These are phyloP conservation scores for Ammopiptanthus mongolicus DNA, from an alignment of 306 rosid genomes.

Conservation along the genomic window DNA sequence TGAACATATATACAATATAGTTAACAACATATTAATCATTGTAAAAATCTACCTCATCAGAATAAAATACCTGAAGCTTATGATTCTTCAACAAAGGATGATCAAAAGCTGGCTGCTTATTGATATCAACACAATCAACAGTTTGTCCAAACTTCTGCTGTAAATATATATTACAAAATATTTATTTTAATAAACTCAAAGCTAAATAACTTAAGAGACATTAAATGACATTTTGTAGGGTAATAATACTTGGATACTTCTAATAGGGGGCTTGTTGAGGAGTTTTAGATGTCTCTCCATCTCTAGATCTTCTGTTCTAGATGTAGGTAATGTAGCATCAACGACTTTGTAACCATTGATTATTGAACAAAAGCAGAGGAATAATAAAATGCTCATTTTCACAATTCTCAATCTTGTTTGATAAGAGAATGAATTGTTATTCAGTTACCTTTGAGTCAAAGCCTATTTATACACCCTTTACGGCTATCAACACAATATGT, in stretches of 20 bases:
- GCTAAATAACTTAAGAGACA: neutral
- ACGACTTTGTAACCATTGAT: neutral
- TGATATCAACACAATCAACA: slow-evolving; percentile 2
- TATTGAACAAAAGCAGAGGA: neutral
- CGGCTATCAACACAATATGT: neutral
- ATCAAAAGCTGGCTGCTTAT: slow-evolving; percentile 10
- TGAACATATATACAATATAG: neutral
- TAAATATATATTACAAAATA: neutral
- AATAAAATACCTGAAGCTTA: neutral
- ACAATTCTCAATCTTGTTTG: neutral
- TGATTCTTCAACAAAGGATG: slow-evolving; percentile 5
- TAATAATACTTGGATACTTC: neutral
- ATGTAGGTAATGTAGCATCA: neutral
- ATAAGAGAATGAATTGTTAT: neutral
- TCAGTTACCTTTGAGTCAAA: neutral
- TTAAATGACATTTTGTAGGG: neutral
- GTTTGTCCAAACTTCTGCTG: neutral
- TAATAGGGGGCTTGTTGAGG: neutral
- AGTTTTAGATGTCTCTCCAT: neutral
- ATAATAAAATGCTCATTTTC: neutral
- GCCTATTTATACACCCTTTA: neutral
- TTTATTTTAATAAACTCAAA: neutral
- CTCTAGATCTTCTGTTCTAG: neutral
- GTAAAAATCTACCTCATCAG: neutral
- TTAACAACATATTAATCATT: neutral